Evolutionary conservation across 495 filamentous ascomycete genomes (phyloP), one percentile per base, ranked within the genome.

Genomic region (Cercophora samala): DNA sequence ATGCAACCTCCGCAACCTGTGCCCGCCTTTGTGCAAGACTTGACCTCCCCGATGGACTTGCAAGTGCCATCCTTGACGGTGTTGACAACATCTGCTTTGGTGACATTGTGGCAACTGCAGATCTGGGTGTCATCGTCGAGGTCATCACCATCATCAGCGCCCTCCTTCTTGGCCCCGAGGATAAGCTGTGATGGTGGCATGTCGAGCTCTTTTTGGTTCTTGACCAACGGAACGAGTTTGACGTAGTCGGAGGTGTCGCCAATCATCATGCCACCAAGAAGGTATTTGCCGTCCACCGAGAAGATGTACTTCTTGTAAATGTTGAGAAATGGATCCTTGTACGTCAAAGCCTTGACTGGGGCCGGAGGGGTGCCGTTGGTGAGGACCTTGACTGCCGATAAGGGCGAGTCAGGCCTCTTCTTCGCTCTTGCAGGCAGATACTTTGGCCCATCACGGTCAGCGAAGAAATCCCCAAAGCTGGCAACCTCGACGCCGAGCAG

Each of bases 231-330:
- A 6, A 97, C 94, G 53, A 98, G 80, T 73, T 96, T 97, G 77
- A 97, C 85, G 74, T 97, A 98, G 77, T 98, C 94, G 66, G 86
- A 89, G 0, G 93, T 97, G 77, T 98, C 94, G 46, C 94, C 94
- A 65, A 98, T 97, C 91, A 98, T 97, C 93, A 98, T 98, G 3
- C 94, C 94, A 19, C 94, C 94, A 6, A 98, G 86, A 2, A 98
- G 81, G 75, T 92, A 95, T 74, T 97, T 96, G 23, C 94, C 94
- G 74, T 98, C 94, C 74, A 89, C 77, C 2, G 93, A 96, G 70
- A 97, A 97, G 6, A 98, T 79, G 76, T 93, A 98, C 77, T 98
- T 98, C 78, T 98, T 97, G 77, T 98, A 98, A 1, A 97, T 87
- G n/a, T 92, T 89, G 66, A 88, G 85, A 74, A 98, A 97, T 0